Conservation (phyloP, 148 eudicot species). For the Vaccinium darrowii region DNA sequence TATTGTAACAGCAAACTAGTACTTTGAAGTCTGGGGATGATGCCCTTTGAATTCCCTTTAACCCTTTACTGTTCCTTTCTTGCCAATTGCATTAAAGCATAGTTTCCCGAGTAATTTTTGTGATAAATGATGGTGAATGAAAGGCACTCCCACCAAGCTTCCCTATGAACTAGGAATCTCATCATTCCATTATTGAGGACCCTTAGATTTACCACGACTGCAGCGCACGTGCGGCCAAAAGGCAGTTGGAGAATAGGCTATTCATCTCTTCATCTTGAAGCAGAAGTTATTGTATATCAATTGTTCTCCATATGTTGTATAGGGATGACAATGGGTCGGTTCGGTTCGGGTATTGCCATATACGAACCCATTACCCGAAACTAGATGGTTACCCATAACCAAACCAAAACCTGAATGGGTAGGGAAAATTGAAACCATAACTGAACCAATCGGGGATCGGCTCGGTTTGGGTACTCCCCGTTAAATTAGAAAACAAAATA, state of each 20-base stretch:
- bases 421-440: too few relatives aligned
- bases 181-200: background rate
- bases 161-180: background rate
- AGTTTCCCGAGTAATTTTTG: background rate
- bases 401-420: too few relatives aligned
- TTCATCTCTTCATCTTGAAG: background rate
- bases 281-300: background rate
- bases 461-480: too few relatives aligned
- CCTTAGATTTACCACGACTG: background rate
- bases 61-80: background rate
- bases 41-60: background rate
- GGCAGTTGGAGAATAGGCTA: background rate
- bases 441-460: too few relatives aligned
- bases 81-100: background rate
- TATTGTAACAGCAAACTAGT: background rate
- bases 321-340: too few relatives aligned
- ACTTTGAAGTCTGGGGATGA: background rate
- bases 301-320: background rate
- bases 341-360: too few relatives aligned
- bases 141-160: background rate
- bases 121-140: background rate
- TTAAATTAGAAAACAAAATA: too few relatives aligned
- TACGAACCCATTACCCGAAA: too few relatives aligned
- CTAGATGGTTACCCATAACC: too few relatives aligned
- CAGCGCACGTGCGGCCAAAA: background rate